These are phyloP conservation scores for Fonsecaea nubica DNA, from an alignment of 2,329 filamentous ascomycete species.

Conservation along the genomic window DNA sequence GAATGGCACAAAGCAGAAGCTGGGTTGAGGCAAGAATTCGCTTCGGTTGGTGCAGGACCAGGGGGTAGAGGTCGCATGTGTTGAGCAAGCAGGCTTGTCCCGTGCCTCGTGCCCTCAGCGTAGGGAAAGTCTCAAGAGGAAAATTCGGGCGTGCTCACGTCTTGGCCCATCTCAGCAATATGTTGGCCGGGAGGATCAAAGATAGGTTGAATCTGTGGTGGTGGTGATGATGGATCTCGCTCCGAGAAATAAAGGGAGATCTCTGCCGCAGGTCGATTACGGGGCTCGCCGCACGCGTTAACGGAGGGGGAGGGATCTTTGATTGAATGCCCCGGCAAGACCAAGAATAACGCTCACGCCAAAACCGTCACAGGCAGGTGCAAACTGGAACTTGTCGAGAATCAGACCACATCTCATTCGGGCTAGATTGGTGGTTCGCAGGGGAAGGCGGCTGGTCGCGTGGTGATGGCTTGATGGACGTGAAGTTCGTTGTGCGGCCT, in stretches of 20 bases:
- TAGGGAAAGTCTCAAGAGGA: constrained; percentile 21
- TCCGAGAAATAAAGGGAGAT: neutral
- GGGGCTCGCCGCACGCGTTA: neutral
- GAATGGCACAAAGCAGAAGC: neutral
- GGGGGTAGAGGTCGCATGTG: constrained; percentile 3
- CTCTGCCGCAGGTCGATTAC: neutral
- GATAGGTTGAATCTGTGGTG: neutral
- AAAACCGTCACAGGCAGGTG: constrained; percentile 1
- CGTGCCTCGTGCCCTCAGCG: constrained; percentile 1
- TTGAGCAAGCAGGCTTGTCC: constrained; percentile 7
- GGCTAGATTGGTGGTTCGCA: constrained; percentile 8
- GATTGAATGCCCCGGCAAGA: neutral
- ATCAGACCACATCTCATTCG: constrained; percentile 25
- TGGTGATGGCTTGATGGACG: constrained; percentile 16
- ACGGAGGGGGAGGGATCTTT: neutral
- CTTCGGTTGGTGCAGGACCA: neutral
- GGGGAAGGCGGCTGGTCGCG: constrained; percentile 12
- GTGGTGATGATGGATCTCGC: neutral
- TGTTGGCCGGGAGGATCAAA: neutral
- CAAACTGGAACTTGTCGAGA: constrained; percentile 2
- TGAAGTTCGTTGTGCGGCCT: constrained; percentile 7
- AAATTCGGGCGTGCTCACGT: constrained; percentile 22
- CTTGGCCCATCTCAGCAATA: constrained; percentile 22
- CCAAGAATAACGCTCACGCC: neutral
- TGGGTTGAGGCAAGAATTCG: neutral